A percentile compares a stretch with the other conserved stretches of the same genome.
Conservation (phyloP, 441 rosid genomes). For the Francoa sonchifolia region DNA sequence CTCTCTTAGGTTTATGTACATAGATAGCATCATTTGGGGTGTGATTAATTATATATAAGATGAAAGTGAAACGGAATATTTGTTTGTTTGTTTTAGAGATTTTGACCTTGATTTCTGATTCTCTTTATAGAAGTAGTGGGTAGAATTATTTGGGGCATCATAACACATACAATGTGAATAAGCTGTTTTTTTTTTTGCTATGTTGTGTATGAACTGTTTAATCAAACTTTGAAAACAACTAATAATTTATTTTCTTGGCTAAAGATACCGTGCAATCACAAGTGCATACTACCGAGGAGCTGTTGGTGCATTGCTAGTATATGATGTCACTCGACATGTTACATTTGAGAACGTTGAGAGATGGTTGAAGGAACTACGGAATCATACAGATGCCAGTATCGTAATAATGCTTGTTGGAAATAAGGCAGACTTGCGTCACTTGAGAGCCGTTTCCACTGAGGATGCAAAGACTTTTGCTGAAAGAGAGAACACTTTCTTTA, state of each 20-base stretch:
- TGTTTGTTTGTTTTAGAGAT: too few species aligned
- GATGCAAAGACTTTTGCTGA: conserved; percentile 45
- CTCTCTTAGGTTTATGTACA: too few species aligned
- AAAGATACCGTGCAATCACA: conserved; percentile 1
- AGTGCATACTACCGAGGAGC: conserved; percentile 4
- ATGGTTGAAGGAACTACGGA: neutral
- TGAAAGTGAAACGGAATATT: too few species aligned
- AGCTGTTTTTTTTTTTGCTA: too few species aligned
- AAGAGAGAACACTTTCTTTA: conserved; percentile 43
- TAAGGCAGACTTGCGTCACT: conserved; percentile 1
- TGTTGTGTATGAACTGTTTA: too few species aligned
- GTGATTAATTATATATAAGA: too few species aligned
- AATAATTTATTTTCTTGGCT: neutral
- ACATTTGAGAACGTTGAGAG: conserved; percentile 1
- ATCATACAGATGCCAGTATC: neutral
- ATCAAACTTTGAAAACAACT: too few species aligned
- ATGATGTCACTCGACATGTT: neutral
- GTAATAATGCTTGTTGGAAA: conserved; percentile 1
- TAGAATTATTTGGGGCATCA: too few species aligned
- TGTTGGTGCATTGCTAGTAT: neutral
- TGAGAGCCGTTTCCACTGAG: conserved; percentile 45
- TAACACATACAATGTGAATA: too few species aligned
- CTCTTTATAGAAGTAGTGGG: too few species aligned
- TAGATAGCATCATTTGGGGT: too few species aligned
- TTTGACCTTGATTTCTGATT: too few species aligned